Percentiles rank a stretch among this genome's conserved stretches.
phyloP scores from a whole-genome alignment of 2,329 filamentous ascomycete genomes.

The Lojkania enalia region DNA sequence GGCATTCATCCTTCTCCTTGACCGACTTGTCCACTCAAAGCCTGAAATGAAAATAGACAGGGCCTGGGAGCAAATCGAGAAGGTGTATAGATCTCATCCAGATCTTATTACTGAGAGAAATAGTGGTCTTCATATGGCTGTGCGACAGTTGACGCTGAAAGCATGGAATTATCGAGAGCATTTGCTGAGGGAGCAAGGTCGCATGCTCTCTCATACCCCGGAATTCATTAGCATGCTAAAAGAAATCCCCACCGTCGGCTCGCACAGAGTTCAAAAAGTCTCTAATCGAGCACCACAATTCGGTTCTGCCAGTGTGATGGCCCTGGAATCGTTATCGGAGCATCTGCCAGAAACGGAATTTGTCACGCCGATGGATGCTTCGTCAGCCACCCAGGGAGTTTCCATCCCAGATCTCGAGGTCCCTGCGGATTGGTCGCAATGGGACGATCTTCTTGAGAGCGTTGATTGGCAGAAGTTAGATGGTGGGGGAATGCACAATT shows the following conservation, averaged over 20 bases:
- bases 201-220: conserved; percentile 12
- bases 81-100: conserved; percentile 49
- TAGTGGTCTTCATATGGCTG: conserved; percentile 48
- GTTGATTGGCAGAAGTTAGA: not conserved
- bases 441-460: conserved; percentile 30
- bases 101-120: conserved; percentile 42
- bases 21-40: conserved; percentile 31
- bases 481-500: not conserved
- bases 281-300: not conserved
- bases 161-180: conserved; percentile 46
- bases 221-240: conserved; percentile 27
- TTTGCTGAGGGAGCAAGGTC: not conserved
- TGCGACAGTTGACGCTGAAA: conserved; percentile 49
- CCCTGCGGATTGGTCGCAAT: conserved; percentile 31
- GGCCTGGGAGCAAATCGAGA: conserved; percentile 53
- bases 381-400: not conserved
- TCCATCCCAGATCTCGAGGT: not conserved
- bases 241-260: conserved; percentile 7
- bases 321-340: no score
- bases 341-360: not conserved
- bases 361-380: not conserved
- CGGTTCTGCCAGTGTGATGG: no score
- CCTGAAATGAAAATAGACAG: conserved; percentile 28
- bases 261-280: not conserved
- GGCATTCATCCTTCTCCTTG: conserved; percentile 55